Percentiles rank a stretch among this genome's conserved stretches.
phyloP scores from a whole-genome alignment of 805 yeast species.

The Gaillardinia entomophila region DNA sequence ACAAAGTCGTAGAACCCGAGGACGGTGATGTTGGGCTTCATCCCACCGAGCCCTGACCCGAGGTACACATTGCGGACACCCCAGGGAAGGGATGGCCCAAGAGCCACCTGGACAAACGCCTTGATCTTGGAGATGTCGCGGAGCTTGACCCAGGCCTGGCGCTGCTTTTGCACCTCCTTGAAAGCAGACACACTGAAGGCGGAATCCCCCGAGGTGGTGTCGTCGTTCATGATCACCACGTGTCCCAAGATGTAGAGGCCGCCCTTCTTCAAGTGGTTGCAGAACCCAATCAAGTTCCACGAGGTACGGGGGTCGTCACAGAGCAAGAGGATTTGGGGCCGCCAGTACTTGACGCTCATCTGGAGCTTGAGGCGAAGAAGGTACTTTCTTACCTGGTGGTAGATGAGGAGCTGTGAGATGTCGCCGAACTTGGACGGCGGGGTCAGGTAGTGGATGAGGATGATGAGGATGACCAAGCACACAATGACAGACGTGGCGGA shows the following conservation, averaged over 20 bases:
- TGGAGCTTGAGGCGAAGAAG: slow-evolving; percentile 76
- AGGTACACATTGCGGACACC: slow-evolving; percentile 88
- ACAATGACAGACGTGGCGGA: slow-evolving; percentile 76
- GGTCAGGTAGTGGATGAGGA: slow-evolving; percentile 80
- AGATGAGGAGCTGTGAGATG: slow-evolving; percentile 89
- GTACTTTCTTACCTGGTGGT: slow-evolving; percentile 95
- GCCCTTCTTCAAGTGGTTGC: slow-evolving; percentile 93
- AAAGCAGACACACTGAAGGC: slow-evolving; percentile 40
- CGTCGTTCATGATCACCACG: slow-evolving; percentile 60
- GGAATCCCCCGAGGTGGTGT: slow-evolving; percentile 28
- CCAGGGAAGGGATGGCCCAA: slow-evolving; percentile 87
- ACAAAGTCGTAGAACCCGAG: slow-evolving; percentile 77
- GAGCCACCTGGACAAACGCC: slow-evolving; percentile 89
- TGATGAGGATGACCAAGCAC: slow-evolving; percentile 58
- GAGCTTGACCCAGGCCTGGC: slow-evolving; percentile 75
- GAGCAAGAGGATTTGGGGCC: slow-evolving; percentile 86
- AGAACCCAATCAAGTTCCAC: slow-evolving; percentile 88
- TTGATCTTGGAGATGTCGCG: slow-evolving; percentile 75
- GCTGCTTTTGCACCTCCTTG: slow-evolving; percentile 66
- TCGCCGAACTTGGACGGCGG: slow-evolving; percentile 99
- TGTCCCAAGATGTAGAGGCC: slow-evolving; percentile 92
- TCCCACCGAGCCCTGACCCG: slow-evolving; percentile 97
- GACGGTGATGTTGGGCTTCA: slow-evolving; percentile 94
- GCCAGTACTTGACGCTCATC: slow-evolving; percentile 91
- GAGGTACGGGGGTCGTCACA: slow-evolving; percentile 90